phyloP scores from a whole-genome alignment of 768 basidiomycete genomes.

The Pulveroboletus sp. region DNA sequence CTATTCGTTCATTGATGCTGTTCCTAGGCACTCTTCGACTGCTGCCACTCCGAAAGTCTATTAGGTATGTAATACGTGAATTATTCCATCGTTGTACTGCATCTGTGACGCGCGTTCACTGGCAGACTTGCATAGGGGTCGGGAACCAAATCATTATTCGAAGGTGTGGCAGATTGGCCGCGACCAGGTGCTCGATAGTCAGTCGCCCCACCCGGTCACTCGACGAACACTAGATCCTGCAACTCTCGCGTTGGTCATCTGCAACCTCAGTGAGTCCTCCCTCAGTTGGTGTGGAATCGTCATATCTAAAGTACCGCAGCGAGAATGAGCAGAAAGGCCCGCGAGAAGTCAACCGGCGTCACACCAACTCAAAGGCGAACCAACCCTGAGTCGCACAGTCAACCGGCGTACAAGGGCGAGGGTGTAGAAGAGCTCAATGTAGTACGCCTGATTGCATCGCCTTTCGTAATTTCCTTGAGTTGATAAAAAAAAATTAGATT shows the following conservation, averaged over 20 bases:
- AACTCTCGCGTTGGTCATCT: conserved; percentile 8
- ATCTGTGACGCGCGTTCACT: neutral
- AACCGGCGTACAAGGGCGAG: conserved; percentile 1
- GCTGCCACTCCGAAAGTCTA: conserved; percentile 27
- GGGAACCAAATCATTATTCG: conserved; percentile 12
- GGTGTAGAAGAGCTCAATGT: conserved; percentile 17
- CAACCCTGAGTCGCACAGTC: conserved; percentile 4
- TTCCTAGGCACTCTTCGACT: conserved; percentile 25
- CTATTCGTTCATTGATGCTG: neutral
- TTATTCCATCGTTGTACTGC: neutral
- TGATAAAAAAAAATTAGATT: conserved; percentile 8
- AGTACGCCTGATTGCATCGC: conserved; percentile 1
- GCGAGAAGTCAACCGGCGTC: neutral
- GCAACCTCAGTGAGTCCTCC: conserved; percentile 9
- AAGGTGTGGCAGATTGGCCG: conserved; percentile 13
- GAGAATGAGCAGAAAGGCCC: conserved; percentile 1
- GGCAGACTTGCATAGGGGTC: conserved; percentile 17
- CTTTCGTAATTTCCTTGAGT: neutral
- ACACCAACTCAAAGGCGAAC: conserved; percentile 2
- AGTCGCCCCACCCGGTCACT: neutral
- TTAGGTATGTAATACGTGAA: conserved; percentile 14
- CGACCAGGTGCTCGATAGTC: conserved; percentile 16
- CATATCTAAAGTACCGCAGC: conserved; percentile 3
- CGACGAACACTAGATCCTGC: neutral
- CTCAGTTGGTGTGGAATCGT: neutral